Base-by-base conservation (phyloP, 2,329 filamentous ascomycete genomes). In the Exserohilum rostratum region DNA sequence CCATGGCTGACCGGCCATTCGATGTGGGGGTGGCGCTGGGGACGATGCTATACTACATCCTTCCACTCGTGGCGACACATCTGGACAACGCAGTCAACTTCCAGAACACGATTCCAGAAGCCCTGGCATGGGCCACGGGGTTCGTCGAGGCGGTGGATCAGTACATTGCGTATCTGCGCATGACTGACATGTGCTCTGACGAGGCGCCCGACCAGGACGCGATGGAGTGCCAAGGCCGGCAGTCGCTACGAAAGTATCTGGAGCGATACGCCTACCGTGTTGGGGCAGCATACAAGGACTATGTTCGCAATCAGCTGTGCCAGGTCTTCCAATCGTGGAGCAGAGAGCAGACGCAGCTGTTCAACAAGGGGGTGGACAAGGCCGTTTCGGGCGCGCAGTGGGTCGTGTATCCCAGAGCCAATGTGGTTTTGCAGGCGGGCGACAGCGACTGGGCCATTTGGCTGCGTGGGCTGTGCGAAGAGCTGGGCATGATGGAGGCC, bases 291-390 rank as follows among this genome's bases (percentile, higher is more conserved):
- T 61, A 50, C 30, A 58, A 57, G 33, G 6, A 37, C 2, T 42
- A 38, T 17, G 30, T 60, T 11, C 33, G 25, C 3, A 43, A 54
- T 22, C 39, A 45, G 29, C 33, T 64, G 11, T 44, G 37, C 11
- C 53, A 56, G 5, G 5, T 57, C 2, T 58, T 65, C 40, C 6
- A 38, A 3, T 33, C 20, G 2, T 58, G 49, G 56, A 51, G 15
- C n/a, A 18, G 13, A 22, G 50, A 49, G 22, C 29, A 59, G 12
- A 66, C 45, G 25, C 43, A 50, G 47, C n/a, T 42, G 15, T 64
- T 67, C 43, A 66, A 67, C 31, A 63, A 62, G 12, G 60, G 63
- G 2, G 42, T 63, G 6, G 51, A 63, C 48, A 51, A 47, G 27
- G 57, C 49, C 37, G 18, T 61, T 3, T 53, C 31, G 10, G 43